Conservation (phyloP, 1,284 basidiomycete genomes). For the Microbotryum lychnidis-dioicae region DNA sequence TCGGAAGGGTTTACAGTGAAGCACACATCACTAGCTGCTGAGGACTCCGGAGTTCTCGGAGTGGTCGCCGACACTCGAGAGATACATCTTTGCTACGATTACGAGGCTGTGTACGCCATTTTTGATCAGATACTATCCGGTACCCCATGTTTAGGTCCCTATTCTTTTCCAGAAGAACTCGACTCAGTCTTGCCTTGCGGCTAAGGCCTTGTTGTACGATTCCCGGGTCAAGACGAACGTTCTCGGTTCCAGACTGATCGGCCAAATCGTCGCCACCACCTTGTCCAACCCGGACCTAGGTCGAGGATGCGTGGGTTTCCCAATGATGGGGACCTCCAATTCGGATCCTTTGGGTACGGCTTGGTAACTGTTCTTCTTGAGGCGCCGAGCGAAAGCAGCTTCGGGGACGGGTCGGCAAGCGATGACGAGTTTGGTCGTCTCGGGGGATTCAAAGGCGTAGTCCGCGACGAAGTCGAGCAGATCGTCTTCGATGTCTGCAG, state of each 20-base stretch:
- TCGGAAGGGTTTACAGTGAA: no score
- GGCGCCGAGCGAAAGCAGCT: background rate
- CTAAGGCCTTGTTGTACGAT: conserved; percentile 10
- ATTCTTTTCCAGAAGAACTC: background rate
- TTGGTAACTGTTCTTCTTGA: conserved; percentile 16
- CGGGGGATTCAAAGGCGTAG: conserved; percentile 9
- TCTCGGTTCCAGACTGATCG: conserved; percentile 10
- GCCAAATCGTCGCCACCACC: conserved; percentile 16
- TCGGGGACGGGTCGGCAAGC: conserved; percentile 18
- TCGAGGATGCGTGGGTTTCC: no score
- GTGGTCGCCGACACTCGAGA: no score
- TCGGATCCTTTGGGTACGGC: conserved; percentile 9
- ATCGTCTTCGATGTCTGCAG: conserved; percentile 28
- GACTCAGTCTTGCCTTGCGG: background rate
- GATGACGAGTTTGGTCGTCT: conserved; percentile 7
- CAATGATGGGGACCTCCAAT: conserved; percentile 10
- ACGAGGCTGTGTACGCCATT: no score
- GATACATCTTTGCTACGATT: no score
- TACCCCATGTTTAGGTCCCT: no score
- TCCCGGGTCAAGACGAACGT: conserved; percentile 17
- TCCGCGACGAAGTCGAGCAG: conserved; percentile 18
- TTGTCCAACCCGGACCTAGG: background rate
- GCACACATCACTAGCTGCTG: no score
- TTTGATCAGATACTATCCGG: no score
- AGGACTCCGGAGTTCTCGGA: no score